Base-by-base conservation (phyloP, 2,329 filamentous ascomycete species). In the Dactylellina parvicollis region DNA sequence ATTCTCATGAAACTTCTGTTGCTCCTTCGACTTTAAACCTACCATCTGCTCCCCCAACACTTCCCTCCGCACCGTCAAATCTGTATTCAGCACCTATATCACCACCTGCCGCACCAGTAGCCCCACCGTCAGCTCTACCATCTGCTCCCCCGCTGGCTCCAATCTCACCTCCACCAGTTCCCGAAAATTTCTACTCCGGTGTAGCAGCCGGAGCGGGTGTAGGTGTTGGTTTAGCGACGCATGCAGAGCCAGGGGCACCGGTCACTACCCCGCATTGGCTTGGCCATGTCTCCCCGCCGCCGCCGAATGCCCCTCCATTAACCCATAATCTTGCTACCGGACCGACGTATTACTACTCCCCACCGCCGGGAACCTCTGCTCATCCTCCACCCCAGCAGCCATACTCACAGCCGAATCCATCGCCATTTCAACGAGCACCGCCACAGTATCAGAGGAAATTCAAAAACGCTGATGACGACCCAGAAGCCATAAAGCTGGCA, bases 401-500 rank as follows among this genome's bases (percentile, higher is more conserved):
- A 9, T 65, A 36, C 16, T 7, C 28, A 47, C 67, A 36, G 89
- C 92, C 77, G 90, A 54, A 54, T 10, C 38, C 16, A 7, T 44
- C 54, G 18, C 54, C 46, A 2, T 67, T 61, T 38, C 47, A 50
- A 20, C 34, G 59, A 42, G 49, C 52, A 10, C 77, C 77, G 1
- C 76, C 78, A 8, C 71, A 78, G 3, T 80, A 81, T 2, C 80
- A 79, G 26, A 65, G 36, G 26, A 67, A 49, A 40, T 18, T 74
- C 0, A 54, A 50, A 22, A 44, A 74, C 22, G 54, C 84, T 3
- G 85, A 90, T 59, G 83, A 81, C 3, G 83, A 81, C 9, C 92
- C 96, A 75, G 89, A 92, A 70, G 84, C 90, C 0, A 89, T 97
- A 34, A 83, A 87, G 34, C 86, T 89, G 77, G 94, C 95, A 3